These are phyloP conservation scores for Puccinia coronata DNA, from an alignment of 1,284 basidiomycete genomes.

Conservation along the genomic window DNA sequence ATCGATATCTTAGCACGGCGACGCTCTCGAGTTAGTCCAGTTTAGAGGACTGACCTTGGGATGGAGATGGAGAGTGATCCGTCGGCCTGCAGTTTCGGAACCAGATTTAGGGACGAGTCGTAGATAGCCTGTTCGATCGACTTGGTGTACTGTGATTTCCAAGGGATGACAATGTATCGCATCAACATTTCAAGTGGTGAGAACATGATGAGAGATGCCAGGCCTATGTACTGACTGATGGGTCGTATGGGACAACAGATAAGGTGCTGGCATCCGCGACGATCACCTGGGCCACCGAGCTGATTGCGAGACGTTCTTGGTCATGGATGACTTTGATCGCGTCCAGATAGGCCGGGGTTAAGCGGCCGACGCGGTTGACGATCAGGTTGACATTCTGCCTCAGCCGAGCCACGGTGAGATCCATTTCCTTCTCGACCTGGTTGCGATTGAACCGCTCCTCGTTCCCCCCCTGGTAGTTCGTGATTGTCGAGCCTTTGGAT, in stretches of 20 bases:
- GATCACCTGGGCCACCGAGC: constrained; percentile 14
- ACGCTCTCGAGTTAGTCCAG: too few species aligned
- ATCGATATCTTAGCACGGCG: background rate
- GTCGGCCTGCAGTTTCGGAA: constrained; percentile 31
- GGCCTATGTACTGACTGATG: background rate
- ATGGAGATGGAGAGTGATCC: constrained; percentile 27
- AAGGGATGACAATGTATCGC: background rate
- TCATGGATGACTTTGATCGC: constrained; percentile 28
- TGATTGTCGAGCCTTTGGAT: background rate
- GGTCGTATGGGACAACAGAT: constrained; percentile 28
- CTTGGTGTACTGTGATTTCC: constrained; percentile 4
- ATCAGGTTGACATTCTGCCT: constrained; percentile 22
- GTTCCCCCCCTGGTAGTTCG: background rate
- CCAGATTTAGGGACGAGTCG: constrained; percentile 19
- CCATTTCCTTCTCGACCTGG: constrained; percentile 39
- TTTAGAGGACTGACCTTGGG: constrained; percentile 25
- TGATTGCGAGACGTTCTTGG: background rate
- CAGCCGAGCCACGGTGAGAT: background rate
- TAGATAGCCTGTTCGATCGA: constrained; percentile 36
- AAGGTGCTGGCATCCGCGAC: constrained; percentile 23
- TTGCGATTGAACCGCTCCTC: constrained; percentile 11
- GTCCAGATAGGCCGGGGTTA: constrained; percentile 35
- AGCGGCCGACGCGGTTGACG: constrained; percentile 25
- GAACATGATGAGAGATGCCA: background rate
- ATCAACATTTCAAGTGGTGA: background rate